Evolutionary conservation across 768 basidiomycete genomes (phyloP).

Genomic region (Strobilomyces dryophilus): DNA sequence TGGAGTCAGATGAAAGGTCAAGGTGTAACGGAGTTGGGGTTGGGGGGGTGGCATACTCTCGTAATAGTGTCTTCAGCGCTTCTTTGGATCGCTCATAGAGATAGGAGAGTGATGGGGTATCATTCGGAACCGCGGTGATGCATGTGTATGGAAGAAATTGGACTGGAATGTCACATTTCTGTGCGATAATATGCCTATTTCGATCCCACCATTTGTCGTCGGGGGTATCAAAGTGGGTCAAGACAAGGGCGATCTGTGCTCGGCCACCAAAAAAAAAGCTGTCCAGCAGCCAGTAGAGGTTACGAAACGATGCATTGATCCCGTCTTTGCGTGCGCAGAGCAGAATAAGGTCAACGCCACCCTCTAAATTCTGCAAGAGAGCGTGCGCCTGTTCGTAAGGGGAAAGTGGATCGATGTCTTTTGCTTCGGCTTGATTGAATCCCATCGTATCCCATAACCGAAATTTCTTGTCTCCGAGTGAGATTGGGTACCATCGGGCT

Average conservation of each 20-base stretch:
- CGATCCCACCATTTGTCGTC: conserved; percentile 37
- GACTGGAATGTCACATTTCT: conserved; percentile 9
- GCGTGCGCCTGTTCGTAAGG: conserved; percentile 29
- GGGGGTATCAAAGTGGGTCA: conserved; percentile 36
- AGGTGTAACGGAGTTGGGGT: conserved; percentile 10
- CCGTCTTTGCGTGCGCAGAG: conserved; percentile 37
- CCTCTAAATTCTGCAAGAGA: conserved; percentile 31
- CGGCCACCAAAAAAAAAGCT: conserved; percentile 35
- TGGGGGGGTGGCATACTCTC: conserved; percentile 3
- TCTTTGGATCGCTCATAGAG: conserved; percentile 14
- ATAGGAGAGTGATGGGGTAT: background rate
- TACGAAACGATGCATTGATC: conserved; percentile 32
- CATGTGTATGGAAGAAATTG: conserved; percentile 11
- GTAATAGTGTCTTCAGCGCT: conserved; percentile 8
- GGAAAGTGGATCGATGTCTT: conserved; percentile 10
- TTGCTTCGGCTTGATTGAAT: conserved; percentile 24
- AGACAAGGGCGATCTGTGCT: conserved; percentile 35
- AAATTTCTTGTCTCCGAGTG: conserved; percentile 19
- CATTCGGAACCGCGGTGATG: conserved; percentile 17
- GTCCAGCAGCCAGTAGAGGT: conserved; percentile 36
- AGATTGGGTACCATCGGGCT: conserved; percentile 19
- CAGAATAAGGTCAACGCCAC: conserved; percentile 38
- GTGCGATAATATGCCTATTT: conserved; percentile 25
- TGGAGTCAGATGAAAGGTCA: conserved; percentile 14
- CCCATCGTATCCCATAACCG: conserved; percentile 34